A percentile compares a stretch with the other conserved stretches of the same genome.
Conservation (phyloP, 106 monocot genomes). For the Platanthera guangdongensis region DNA sequence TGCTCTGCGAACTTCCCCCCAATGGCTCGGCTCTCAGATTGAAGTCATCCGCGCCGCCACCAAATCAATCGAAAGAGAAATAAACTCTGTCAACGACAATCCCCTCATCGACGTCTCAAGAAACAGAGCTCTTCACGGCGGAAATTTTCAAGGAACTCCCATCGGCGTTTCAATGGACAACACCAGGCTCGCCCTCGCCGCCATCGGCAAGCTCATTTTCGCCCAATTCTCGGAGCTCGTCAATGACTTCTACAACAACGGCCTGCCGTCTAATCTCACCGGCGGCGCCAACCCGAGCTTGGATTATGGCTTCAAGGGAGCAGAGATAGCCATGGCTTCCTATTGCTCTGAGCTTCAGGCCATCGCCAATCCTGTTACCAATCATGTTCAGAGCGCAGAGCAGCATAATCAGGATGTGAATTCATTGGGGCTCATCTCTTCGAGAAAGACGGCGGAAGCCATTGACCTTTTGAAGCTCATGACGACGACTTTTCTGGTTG, state of each 20-base stretch:
- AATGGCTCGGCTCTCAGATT: slow-evolving; percentile 37
- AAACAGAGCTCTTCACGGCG: slow-evolving; percentile 34
- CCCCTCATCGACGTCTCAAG: slow-evolving; percentile 42
- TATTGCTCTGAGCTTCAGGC: slow-evolving; percentile 71
- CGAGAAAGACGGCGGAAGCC: slow-evolving; percentile 57
- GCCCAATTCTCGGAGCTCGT: slow-evolving; percentile 76
- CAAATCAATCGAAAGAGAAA: slow-evolving; percentile 29
- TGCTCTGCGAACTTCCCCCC: slow-evolving; percentile 31
- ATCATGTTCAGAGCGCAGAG: slow-evolving; percentile 70
- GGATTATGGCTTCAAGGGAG: slow-evolving; percentile 64
- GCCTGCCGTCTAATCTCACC: slow-evolving; percentile 35
- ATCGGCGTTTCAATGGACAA: slow-evolving; percentile 60
- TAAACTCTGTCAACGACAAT: slow-evolving; percentile 44
- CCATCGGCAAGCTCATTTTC: slow-evolving; percentile 73
- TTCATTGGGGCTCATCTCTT: slow-evolving; percentile 52
- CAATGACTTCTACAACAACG: slow-evolving; percentile 55
- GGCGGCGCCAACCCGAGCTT: slow-evolving; percentile 34
- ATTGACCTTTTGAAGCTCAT: slow-evolving; percentile 59
- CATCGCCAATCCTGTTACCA: slow-evolving; percentile 56
- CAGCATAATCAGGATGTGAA: slow-evolving; percentile 80
- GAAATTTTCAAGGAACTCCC: slow-evolving; percentile 52
- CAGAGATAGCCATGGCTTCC: slow-evolving; percentile 65
- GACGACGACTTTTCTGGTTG: slow-evolving; percentile 37
- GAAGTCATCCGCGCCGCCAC: slow-evolving; percentile 27
- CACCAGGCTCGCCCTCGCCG: slow-evolving; percentile 38